Conservation (phyloP, 768 basidiomycete genomes). For the Tricholomella constricta region DNA sequence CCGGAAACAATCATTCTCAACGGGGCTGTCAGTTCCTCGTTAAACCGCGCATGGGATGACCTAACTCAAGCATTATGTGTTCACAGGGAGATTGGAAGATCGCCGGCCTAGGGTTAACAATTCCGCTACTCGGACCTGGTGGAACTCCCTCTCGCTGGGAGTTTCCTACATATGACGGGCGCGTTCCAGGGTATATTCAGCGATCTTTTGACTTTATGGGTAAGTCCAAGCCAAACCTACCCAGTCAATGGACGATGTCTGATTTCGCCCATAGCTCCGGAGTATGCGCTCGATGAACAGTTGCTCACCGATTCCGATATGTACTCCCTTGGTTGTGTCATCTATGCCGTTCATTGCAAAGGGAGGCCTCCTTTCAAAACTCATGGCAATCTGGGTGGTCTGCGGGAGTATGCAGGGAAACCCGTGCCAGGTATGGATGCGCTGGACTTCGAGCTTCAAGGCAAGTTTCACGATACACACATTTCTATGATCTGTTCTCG, state of each 20-base stretch:
- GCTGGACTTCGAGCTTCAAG: conserved; percentile 73
- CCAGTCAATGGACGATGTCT: conserved; percentile 1
- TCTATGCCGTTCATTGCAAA: conserved; percentile 91
- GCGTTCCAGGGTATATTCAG: conserved; percentile 80
- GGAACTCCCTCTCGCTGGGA: conserved; percentile 84
- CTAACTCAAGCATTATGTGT: not conserved
- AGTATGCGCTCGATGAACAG: conserved; percentile 90
- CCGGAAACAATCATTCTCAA: conserved; percentile 91
- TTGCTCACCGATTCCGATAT: conserved; percentile 89
- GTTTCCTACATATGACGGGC: conserved; percentile 85
- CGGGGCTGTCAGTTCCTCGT: conserved; percentile 59
- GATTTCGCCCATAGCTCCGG: conserved; percentile 65
- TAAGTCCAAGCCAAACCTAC: conserved; percentile 32
- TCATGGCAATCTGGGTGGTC: conserved; percentile 68
- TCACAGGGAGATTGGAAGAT: conserved; percentile 99
- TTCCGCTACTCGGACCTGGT: conserved; percentile 66
- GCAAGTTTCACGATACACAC: conserved; percentile 33
- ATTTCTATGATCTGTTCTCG: not conserved
- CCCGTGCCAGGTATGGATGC: conserved; percentile 61
- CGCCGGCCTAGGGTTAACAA: conserved; percentile 85
- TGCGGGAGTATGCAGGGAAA: conserved; percentile 72
- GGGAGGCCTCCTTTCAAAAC: conserved; percentile 86
- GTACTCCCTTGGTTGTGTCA: conserved; percentile 88
- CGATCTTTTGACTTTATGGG: conserved; percentile 95
- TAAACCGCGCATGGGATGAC: not conserved